A percentile compares a stretch with the other conserved stretches of the same genome.
Evolutionary conservation across 768 basidiomycete species (phyloP).

Genomic region (Boletus bicolor): DNA sequence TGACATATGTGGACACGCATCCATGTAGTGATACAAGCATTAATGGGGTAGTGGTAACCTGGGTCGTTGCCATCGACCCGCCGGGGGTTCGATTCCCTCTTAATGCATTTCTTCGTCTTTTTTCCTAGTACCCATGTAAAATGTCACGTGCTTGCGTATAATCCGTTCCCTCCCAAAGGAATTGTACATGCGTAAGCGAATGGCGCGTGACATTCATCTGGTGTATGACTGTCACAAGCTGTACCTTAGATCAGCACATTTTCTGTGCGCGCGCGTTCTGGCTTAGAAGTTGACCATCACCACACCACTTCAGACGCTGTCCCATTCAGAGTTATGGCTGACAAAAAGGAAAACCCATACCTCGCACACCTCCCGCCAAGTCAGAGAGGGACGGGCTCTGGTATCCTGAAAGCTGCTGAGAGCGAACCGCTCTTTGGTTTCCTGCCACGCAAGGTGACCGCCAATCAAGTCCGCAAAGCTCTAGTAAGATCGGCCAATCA

Average conservation of each 20-base stretch:
- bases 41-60: constrained; percentile 67
- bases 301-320: neutral
- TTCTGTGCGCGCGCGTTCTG: neutral
- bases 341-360: constrained; percentile 48
- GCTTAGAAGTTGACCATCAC: constrained; percentile 1
- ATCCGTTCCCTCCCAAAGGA: no score
- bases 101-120: constrained; percentile 15
- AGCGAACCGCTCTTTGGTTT: constrained; percentile 73
- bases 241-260: constrained; percentile 15
- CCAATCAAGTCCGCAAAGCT: constrained; percentile 60
- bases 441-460: constrained; percentile 59
- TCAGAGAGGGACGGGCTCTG: constrained; percentile 26
- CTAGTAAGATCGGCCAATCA: constrained; percentile 49
- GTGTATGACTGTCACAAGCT: constrained; percentile 1
- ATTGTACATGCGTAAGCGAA: no score
- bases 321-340: constrained; percentile 11
- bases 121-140: neutral
- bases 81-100: constrained; percentile 79
- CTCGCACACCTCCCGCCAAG: constrained; percentile 41
- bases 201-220: neutral
- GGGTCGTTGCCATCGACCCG: constrained; percentile 76
- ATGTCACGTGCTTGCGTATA: neutral
- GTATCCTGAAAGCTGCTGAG: constrained; percentile 16
- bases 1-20: no score
- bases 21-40: constrained; percentile 30